Percentiles rank a stretch among this genome's conserved stretches.
Evolutionary conservation across 2,329 filamentous ascomycete genomes (phyloP).

Genomic region (Neurospora sp.): DNA sequence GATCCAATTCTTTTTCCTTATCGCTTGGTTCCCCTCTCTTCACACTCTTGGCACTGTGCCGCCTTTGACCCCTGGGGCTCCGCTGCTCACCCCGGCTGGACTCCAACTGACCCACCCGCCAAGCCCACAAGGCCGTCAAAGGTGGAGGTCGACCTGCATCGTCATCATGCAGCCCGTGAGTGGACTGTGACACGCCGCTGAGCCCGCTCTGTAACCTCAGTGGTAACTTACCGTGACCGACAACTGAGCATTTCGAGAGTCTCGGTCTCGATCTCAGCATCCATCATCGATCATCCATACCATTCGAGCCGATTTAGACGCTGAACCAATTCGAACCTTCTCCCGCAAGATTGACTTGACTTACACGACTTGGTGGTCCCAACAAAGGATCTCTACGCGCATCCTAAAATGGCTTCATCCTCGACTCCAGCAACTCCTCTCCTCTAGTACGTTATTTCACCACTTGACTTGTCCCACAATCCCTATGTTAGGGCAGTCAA

Average conservation of each 20-base stretch:
- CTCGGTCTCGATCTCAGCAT: not conserved
- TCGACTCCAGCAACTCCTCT: slow-evolving; percentile 58
- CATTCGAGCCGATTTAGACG: not conserved
- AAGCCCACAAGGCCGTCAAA: not conserved
- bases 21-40: not conserved
- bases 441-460: slow-evolving; percentile 52
- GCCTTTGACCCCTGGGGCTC: not conserved
- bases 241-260: not conserved
- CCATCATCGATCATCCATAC: not conserved
- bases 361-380: not conserved
- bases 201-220: not conserved
- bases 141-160: not conserved
- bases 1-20: not conserved
- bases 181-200: not conserved
- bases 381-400: not conserved
- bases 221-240: not conserved
- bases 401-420: slow-evolving; percentile 55
- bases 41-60: not conserved
- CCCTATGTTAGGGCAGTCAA: not conserved
- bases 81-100: not conserved
- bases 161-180: not conserved
- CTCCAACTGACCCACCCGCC: not conserved
- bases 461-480: not conserved
- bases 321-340: not conserved
- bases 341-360: not conserved